A percentile compares a stretch with the other conserved stretches of the same genome.
These are phyloP conservation scores for Colletotrichum falcatum DNA, from an alignment of 2,329 filamentous ascomycete species.

Conservation along the genomic window DNA sequence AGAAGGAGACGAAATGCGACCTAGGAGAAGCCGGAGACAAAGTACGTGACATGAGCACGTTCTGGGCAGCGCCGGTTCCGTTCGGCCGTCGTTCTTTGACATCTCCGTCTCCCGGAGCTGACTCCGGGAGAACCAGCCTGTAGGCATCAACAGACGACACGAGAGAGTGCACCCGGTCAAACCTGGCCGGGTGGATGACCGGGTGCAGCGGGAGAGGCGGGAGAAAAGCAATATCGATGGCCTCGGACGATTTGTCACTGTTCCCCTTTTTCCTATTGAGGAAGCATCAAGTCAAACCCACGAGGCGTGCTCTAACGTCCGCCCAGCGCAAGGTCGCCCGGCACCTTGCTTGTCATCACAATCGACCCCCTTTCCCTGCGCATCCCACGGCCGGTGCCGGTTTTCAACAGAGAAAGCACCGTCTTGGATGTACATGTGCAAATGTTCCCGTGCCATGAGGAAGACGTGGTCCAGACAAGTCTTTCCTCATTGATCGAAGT, in stretches of 20 bases:
- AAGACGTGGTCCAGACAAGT: slow-evolving; percentile 2
- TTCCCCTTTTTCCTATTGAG: background rate
- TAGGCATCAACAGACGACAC: background rate
- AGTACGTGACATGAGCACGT: slow-evolving; percentile 8
- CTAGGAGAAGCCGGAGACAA: slow-evolving; percentile 7
- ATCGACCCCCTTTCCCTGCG: background rate
- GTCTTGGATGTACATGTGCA: slow-evolving; percentile 4
- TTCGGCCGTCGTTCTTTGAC: background rate
- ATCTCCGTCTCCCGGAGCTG: slow-evolving; percentile 17
- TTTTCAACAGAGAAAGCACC: slow-evolving; percentile 16
- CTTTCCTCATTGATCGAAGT: slow-evolving; percentile 15
- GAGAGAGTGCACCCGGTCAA: background rate
- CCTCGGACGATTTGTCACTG: background rate
- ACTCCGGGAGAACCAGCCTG: slow-evolving; percentile 17
- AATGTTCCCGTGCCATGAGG: slow-evolving; percentile 4
- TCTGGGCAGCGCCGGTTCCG: background rate
- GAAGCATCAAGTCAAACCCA: background rate
- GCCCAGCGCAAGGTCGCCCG: background rate
- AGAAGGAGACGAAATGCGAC: slow-evolving; percentile 10
- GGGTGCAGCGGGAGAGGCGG: background rate
- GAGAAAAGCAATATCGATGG: background rate
- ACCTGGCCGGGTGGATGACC: too few relatives aligned
- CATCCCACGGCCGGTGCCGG: slow-evolving; percentile 1
- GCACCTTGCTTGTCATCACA: background rate
- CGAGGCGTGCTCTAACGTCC: background rate